Conservation (phyloP, 805 yeast genomes). For the Brettanomyces sp. region DNA sequence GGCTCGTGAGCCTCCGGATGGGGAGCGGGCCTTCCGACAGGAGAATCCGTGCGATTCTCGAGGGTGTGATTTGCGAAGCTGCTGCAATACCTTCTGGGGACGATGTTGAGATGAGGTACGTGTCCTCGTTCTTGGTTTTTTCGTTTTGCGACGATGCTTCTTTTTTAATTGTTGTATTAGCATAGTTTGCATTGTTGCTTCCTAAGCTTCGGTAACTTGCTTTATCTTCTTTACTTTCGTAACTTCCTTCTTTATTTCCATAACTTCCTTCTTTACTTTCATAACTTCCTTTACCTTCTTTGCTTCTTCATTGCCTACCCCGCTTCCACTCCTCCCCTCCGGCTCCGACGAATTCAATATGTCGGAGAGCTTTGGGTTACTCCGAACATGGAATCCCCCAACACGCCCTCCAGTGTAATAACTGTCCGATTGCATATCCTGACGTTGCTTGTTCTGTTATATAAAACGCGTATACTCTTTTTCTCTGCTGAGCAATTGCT, state of each 20-base stretch:
- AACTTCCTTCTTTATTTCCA: too few species aligned
- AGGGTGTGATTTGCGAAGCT: slow-evolving; percentile 76
- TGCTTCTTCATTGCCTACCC: too few species aligned
- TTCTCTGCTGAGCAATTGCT: too few species aligned
- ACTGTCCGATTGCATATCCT: too few species aligned
- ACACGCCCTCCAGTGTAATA: too few species aligned
- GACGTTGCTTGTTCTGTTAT: too few species aligned
- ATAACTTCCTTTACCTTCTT: too few species aligned
- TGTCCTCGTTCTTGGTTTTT: slow-evolving; percentile 14
- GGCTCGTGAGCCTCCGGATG: slow-evolving; percentile 79
- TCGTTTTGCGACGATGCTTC: slow-evolving; percentile 1
- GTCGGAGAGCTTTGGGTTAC: not conserved
- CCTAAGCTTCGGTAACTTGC: not conserved
- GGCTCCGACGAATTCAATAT: not conserved
- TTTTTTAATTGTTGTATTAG: not conserved
- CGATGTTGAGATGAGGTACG: slow-evolving; percentile 50
- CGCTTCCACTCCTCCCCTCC: not conserved
- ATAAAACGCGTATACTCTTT: too few species aligned
- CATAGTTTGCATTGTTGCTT: not conserved
- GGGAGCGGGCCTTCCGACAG: slow-evolving; percentile 78
- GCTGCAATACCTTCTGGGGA: slow-evolving; percentile 86
- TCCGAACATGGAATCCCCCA: not conserved
- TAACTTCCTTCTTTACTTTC: not conserved
- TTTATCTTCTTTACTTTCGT: too few species aligned
- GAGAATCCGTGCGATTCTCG: slow-evolving; percentile 60